These are phyloP conservation scores for Cadophora luteo-olivacea DNA, from an alignment of 2,329 filamentous ascomycete genomes.

Conservation along the genomic window DNA sequence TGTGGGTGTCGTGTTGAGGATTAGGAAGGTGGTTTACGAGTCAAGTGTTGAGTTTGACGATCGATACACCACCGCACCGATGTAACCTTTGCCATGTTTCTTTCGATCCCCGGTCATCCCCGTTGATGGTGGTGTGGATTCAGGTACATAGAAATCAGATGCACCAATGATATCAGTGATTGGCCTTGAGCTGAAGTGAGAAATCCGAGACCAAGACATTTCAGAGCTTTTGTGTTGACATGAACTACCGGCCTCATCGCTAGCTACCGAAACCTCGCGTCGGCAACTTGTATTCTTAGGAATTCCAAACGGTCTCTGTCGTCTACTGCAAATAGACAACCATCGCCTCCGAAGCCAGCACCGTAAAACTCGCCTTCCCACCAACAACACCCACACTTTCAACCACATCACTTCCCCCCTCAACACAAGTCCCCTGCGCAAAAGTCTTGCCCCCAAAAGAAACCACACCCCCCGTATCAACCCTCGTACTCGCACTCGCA, in stretches of 20 bases:
- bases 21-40: background rate
- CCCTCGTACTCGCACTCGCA: conserved; percentile 50
- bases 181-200: no score
- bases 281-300: no score
- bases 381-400: conserved; percentile 46
- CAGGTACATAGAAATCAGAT: background rate
- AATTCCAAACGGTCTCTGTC: no score
- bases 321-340: conserved; percentile 51
- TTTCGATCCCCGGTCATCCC: background rate
- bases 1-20: background rate
- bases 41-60: background rate
- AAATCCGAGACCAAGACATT: no score
- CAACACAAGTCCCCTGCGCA: conserved; percentile 52
- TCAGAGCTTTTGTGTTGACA: no score
- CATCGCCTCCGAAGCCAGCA: conserved; percentile 56
- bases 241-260: no score
- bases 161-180: no score
- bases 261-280: no score
- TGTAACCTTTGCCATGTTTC: no score
- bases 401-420: conserved; percentile 49
- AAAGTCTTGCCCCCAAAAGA: conserved; percentile 56
- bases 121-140: background rate
- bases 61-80: no score
- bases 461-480: conserved; percentile 49
- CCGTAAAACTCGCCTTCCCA: conserved; percentile 49